These are phyloP conservation scores for Atkinsonella texensis DNA, from an alignment of 2,329 filamentous ascomycete species.

Conservation along the genomic window DNA sequence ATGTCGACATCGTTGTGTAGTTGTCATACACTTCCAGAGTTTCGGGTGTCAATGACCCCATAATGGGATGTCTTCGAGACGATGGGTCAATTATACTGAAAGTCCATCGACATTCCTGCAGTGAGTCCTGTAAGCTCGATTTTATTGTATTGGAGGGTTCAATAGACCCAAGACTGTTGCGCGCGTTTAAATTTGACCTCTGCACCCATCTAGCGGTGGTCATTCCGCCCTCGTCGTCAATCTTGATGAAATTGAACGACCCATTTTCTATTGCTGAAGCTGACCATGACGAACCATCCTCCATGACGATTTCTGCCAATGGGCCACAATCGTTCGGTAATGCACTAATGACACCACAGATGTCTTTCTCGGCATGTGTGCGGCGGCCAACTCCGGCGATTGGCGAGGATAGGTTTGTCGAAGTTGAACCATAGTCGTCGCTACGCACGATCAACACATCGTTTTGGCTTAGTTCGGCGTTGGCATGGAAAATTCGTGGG, in stretches of 20 bases:
- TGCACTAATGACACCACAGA: constrained; percentile 60
- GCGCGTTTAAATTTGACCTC: constrained; percentile 18
- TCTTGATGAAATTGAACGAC: constrained; percentile 54
- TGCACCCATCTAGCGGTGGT: constrained; percentile 60
- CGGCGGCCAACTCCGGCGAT: constrained; percentile 33
- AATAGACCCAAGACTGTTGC: constrained; percentile 9
- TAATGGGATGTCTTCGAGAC: constrained; percentile 59
- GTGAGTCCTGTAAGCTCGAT: constrained; percentile 14
- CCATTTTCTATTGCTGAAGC: constrained; percentile 40
- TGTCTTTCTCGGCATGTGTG: constrained; percentile 33
- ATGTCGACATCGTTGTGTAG: constrained; percentile 46
- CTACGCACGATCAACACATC: constrained; percentile 62
- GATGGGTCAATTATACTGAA: constrained; percentile 66
- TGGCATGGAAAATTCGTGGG: constrained; percentile 50
- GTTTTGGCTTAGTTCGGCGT: constrained; percentile 51
- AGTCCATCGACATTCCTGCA: constrained; percentile 48
- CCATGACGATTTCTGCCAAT: constrained; percentile 53
- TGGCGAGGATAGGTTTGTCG: constrained; percentile 15
- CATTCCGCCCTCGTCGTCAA: constrained; percentile 43
- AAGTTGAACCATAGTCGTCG: constrained; percentile 44
- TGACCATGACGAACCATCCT: constrained; percentile 48
- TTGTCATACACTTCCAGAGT: constrained; percentile 58
- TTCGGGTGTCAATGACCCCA: constrained; percentile 53
- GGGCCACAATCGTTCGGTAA: constrained; percentile 36
- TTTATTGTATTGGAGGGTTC: constrained; percentile 10